Conservation (phyloP, 2,329 filamentous ascomycete genomes). For the Hymenoscyphus occultus region DNA sequence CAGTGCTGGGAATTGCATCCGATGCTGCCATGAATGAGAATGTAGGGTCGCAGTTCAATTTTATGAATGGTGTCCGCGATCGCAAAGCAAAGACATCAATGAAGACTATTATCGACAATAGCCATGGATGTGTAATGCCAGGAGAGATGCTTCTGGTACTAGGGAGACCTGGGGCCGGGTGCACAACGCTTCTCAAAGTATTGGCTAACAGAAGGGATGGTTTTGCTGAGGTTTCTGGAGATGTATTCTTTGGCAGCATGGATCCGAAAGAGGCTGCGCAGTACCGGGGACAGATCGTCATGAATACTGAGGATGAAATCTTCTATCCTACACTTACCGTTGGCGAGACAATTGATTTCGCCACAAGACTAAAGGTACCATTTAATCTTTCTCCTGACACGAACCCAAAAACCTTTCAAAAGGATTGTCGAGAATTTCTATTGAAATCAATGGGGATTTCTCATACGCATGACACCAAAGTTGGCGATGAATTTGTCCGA, state of each 20-base stretch:
- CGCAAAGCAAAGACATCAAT: constrained; percentile 59
- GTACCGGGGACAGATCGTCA: constrained; percentile 56
- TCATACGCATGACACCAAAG: constrained; percentile 54
- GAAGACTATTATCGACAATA: constrained; percentile 62
- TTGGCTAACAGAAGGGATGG: constrained; percentile 62
- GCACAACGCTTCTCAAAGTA: constrained; percentile 68
- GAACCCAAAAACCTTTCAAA: constrained; percentile 45
- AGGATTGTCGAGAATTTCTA: constrained; percentile 33
- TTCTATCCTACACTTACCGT: constrained; percentile 51
- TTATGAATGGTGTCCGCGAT: constrained; percentile 32
- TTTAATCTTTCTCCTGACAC: constrained; percentile 45
- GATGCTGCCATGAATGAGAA: constrained; percentile 34
- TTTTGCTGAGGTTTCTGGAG: constrained; percentile 55
- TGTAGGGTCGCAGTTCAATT: constrained; percentile 30
- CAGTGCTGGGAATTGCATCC: constrained; percentile 33
- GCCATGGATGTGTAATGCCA: constrained; percentile 66
- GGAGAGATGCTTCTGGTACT: constrained; percentile 71
- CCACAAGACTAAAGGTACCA: constrained; percentile 56
- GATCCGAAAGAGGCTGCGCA: constrained; percentile 41
- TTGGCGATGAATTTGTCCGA: constrained; percentile 58
- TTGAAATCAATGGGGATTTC: constrained; percentile 44
- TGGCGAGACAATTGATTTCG: constrained; percentile 51
- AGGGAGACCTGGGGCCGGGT: constrained; percentile 66
- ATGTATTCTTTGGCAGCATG: constrained; percentile 54
- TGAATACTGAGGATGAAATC: constrained; percentile 52